Conservation (phyloP, 1,284 basidiomycete species). For the Heterobasidion occidentale region DNA sequence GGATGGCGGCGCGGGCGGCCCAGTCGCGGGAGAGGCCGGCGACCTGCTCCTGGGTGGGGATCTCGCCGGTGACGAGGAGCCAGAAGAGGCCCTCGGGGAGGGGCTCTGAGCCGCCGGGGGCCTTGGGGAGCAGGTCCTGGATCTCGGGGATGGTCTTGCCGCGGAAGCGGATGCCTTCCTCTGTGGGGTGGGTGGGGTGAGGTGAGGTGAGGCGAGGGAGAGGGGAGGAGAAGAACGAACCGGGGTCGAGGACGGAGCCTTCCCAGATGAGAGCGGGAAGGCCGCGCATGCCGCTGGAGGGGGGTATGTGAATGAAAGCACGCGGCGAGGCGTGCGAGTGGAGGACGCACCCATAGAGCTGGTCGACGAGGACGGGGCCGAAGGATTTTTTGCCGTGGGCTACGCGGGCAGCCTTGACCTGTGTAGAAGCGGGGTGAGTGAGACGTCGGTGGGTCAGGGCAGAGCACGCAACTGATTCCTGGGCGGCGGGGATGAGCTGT, state of each 20-base stretch:
- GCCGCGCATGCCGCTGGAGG: conserved; percentile 84
- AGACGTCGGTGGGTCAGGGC: conserved; percentile 10
- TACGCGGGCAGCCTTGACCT: conserved; percentile 81
- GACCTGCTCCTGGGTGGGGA: conserved; percentile 87
- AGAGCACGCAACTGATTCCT: conserved; percentile 61
- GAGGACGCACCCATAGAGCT: conserved; percentile 68
- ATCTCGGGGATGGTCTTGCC: conserved; percentile 90
- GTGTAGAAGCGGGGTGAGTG: conserved; percentile 19
- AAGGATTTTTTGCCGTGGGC: conserved; percentile 87
- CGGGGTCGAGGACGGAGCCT: conserved; percentile 89
- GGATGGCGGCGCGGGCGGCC: conserved; percentile 84
- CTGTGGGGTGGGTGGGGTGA: conserved; percentile 26
- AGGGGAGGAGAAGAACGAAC: conserved; percentile 28
- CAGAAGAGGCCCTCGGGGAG: conserved; percentile 95
- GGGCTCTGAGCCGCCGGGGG: conserved; percentile 84
- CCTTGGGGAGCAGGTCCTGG: conserved; percentile 80
- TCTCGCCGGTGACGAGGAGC: conserved; percentile 89
- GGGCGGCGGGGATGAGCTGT: conserved; percentile 88
- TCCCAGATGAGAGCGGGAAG: conserved; percentile 89
- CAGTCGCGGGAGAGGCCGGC: conserved; percentile 82
- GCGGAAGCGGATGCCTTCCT: conserved; percentile 96
- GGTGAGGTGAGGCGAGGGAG: not conserved
- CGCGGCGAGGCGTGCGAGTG: not conserved
- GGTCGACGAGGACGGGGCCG: conserved; percentile 86
- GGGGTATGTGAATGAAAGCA: conserved; percentile 2